Conservation (phyloP, 106 monocot genomes). For the Apostasia shenzhenica region DNA sequence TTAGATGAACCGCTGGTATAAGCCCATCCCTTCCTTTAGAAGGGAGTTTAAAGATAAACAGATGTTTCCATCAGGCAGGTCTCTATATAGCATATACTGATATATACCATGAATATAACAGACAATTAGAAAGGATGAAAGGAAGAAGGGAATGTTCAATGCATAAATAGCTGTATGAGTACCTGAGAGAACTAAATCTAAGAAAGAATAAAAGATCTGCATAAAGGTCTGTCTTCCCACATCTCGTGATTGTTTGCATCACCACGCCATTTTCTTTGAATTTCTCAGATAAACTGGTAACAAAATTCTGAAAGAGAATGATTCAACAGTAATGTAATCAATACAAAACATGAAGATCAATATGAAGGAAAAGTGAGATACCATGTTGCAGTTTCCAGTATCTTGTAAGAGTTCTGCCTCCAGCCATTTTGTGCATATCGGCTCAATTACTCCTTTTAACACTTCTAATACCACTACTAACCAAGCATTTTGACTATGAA, state of each 20-base stretch:
- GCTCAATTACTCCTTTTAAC: slow-evolving; percentile 37
- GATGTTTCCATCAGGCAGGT: no score
- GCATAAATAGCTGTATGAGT: background rate
- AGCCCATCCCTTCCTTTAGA: no score
- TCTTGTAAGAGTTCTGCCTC: slow-evolving; percentile 46
- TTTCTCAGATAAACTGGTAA: slow-evolving; percentile 25
- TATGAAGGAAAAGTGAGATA: slow-evolving; percentile 11
- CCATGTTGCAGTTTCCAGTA: slow-evolving; percentile 34
- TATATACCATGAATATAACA: background rate
- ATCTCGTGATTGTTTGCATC: slow-evolving; percentile 36
- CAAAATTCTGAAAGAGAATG: slow-evolving; percentile 41
- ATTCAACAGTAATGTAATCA: slow-evolving; percentile 1
- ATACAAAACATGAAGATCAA: background rate
- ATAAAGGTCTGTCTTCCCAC: slow-evolving; percentile 79
- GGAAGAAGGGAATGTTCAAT: no score
- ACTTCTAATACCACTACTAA: slow-evolving; percentile 27
- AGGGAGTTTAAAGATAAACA: no score
- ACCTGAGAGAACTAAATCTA: slow-evolving; percentile 81
- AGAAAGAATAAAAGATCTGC: slow-evolving; percentile 72
- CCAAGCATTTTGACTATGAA: slow-evolving; percentile 36
- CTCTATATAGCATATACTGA: no score
- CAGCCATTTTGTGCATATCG: slow-evolving; percentile 56
- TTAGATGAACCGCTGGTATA: no score
- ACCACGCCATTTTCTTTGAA: slow-evolving; percentile 59
- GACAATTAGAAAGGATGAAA: no score